phyloP scores from a whole-genome alignment of 192 early-diverging fungal genomes.

The Pecoramyces ruminantium region DNA sequence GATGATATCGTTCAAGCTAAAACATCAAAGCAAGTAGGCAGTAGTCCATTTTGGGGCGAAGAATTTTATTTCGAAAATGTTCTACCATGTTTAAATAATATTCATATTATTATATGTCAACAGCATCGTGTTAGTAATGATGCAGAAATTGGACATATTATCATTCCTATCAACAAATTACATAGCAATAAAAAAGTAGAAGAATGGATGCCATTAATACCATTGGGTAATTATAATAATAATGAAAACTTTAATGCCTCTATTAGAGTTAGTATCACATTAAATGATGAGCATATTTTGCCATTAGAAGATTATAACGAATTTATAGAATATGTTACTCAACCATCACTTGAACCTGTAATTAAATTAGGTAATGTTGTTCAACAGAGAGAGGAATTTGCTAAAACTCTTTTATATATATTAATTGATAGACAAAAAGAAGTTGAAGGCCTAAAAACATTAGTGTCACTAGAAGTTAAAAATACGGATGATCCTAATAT shows the following conservation, averaged over 20 bases:
- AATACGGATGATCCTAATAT: not conserved
- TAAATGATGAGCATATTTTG: not conserved
- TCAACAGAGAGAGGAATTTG: not conserved
- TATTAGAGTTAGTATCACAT: not conserved
- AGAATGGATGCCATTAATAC: not conserved
- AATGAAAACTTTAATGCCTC: not conserved
- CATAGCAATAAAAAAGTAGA: not conserved
- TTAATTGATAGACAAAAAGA: not conserved
- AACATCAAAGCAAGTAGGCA: not conserved
- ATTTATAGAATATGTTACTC: not conserved
- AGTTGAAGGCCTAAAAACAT: not conserved
- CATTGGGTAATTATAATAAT: not conserved
- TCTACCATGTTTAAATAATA: not conserved
- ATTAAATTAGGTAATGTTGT: not conserved
- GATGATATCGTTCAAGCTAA: not conserved
- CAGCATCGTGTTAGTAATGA: not conserved
- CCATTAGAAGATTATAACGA: not conserved
- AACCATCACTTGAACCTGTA: not conserved
- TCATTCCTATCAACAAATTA: not conserved
- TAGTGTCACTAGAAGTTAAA: not conserved
- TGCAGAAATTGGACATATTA: not conserved
- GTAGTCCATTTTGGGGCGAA: not conserved
- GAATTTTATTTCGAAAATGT: not conserved
- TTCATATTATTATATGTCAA: not conserved
- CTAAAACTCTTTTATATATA: not conserved